These are phyloP conservation scores for Venustampulla echinocandica DNA, from an alignment of 495 filamentous ascomycete species.

Conservation along the genomic window DNA sequence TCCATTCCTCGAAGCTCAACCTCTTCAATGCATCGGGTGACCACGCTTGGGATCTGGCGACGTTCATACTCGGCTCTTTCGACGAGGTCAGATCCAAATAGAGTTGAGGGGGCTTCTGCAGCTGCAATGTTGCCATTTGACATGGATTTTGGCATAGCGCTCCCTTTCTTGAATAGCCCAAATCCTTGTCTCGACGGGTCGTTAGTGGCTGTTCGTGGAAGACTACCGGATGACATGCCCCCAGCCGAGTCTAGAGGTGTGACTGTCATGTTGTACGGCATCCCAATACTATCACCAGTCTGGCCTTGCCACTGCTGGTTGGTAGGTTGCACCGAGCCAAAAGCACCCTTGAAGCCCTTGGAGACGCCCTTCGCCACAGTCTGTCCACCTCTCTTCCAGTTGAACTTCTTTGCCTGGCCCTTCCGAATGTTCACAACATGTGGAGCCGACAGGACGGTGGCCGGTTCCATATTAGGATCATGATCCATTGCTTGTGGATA, in stretches of 20 bases:
- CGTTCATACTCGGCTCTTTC: conserved; percentile 84
- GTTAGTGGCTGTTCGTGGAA: conserved; percentile 20
- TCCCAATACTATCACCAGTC: conserved; percentile 47
- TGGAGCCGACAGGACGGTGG: conserved; percentile 59
- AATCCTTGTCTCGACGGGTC: conserved; percentile 40
- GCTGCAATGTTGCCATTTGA: conserved; percentile 44
- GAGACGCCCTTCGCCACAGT: conserved; percentile 87
- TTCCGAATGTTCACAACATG: conserved; percentile 90
- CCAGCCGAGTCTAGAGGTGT: conserved; percentile 37
- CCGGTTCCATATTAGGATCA: conserved; percentile 41
- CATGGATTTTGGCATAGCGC: conserved; percentile 38
- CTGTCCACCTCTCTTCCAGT: conserved; percentile 96
- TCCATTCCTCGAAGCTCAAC: conserved; percentile 97
- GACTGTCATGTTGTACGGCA: conserved; percentile 53
- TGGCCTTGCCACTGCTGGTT: conserved; percentile 38
- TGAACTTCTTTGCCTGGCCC: conserved; percentile 88
- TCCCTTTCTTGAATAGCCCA: conserved; percentile 57
- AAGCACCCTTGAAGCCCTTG: conserved; percentile 83
- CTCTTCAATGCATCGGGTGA: conserved; percentile 93
- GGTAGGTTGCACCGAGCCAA: conserved; percentile 34
- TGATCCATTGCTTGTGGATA: conserved; percentile 28
- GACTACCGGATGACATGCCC: conserved; percentile 19
- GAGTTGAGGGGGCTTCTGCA: conserved; percentile 48
- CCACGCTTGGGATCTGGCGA: conserved; percentile 78
- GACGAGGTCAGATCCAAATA: conserved; percentile 88